Evolutionary conservation across 2,329 filamentous ascomycete species (phyloP).

Genomic region (Alternaria arbusti): DNA sequence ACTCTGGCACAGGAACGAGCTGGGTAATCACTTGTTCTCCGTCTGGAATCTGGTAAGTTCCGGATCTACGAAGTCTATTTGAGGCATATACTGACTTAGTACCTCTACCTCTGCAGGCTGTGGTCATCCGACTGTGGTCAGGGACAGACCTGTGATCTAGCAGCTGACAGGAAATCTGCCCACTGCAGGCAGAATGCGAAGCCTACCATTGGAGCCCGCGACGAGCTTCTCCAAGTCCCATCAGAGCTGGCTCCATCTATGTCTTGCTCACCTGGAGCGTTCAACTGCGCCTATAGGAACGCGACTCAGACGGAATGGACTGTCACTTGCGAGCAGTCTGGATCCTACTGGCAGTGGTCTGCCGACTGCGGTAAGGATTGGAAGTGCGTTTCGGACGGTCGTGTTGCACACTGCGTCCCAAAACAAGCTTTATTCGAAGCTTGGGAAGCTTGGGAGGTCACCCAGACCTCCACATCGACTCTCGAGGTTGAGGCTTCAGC

Average conservation of each 20-base stretch:
- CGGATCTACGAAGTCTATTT: not conserved
- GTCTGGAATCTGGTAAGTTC: not conserved
- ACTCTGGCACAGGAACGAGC: not conserved
- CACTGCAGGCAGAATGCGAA: not conserved
- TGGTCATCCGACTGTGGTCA: not conserved
- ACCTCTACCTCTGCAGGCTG: not conserved
- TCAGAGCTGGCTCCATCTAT: not conserved
- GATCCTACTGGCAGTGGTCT: not conserved
- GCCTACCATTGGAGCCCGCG: not conserved
- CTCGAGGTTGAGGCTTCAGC: not conserved
- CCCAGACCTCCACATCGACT: not conserved
- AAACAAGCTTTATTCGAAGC: not conserved
- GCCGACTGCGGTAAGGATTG: not conserved
- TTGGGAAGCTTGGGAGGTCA: not conserved
- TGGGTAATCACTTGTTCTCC: slow-evolving; percentile 1
- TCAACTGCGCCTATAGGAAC: not conserved
- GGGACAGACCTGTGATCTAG: not conserved
- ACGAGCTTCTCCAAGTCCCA: not conserved
- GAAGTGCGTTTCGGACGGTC: not conserved
- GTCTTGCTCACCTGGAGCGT: not conserved
- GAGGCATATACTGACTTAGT: not conserved
- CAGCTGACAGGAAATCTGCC: not conserved
- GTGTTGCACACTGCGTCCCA: not conserved
- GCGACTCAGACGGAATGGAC: not conserved
- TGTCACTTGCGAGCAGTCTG: not conserved